phyloP scores from a whole-genome alignment of 2,329 filamentous ascomycete genomes.

The Pseudogymnoascus sp. region DNA sequence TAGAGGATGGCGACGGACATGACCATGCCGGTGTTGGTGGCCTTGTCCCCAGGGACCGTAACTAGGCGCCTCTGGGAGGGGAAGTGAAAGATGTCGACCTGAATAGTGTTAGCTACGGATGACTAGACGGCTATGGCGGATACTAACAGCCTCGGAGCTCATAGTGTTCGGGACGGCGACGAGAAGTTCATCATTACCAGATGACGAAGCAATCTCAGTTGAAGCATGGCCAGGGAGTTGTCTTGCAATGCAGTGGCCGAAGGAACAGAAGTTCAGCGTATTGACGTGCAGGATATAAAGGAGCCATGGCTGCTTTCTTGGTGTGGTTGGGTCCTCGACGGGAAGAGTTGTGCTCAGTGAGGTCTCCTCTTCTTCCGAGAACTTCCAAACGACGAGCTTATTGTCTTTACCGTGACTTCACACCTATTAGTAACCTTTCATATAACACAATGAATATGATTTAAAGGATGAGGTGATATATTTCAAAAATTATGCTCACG shows the following conservation, averaged over 20 bases:
- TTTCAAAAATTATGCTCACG: constrained; percentile 49
- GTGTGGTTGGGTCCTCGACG: constrained; percentile 49
- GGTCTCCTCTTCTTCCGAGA: constrained; percentile 54
- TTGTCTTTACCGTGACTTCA: constrained; percentile 83
- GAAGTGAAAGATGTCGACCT: constrained; percentile 76
- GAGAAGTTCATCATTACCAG: constrained; percentile 42
- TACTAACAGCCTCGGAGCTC: constrained; percentile 58
- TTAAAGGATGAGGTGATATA: background rate
- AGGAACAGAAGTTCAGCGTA: constrained; percentile 90
- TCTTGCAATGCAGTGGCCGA: constrained; percentile 41
- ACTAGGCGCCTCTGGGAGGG: constrained; percentile 66
- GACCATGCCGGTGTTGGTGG: constrained; percentile 64
- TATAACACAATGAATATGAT: background rate
- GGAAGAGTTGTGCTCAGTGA: constrained; percentile 63
- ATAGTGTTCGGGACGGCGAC: constrained; percentile 76
- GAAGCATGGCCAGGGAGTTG: background rate
- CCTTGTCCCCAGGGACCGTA: constrained; percentile 40
- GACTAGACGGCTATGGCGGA: background rate
- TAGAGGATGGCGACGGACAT: constrained; percentile 69
- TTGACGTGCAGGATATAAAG: constrained; percentile 78
- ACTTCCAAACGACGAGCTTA: constrained; percentile 76
- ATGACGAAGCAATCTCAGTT: background rate
- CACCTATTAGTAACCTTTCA: background rate
- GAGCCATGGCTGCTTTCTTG: constrained; percentile 69
- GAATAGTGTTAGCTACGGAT: constrained; percentile 22